A percentile compares a stretch with the other conserved stretches of the same genome.
phyloP scores from a whole-genome alignment of 805 yeast genomes.

The Saccharomycopsis amapae region DNA sequence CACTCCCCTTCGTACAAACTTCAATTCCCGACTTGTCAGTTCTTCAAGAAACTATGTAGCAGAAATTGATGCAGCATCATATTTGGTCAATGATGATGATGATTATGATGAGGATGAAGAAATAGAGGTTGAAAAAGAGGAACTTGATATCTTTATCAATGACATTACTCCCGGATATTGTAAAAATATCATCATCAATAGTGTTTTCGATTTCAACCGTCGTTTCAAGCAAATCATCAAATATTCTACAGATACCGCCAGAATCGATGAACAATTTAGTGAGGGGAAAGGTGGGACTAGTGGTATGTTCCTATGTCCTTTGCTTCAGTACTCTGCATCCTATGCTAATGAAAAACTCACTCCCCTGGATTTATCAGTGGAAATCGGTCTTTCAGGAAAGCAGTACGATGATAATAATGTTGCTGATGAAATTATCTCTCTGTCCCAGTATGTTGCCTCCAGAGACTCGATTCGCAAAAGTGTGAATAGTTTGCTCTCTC shows the following conservation, averaged over 20 bases:
- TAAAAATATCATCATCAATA: constrained; percentile 14
- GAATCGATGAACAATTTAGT: too few relatives aligned
- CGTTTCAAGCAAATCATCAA: constrained; percentile 15
- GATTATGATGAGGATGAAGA: neutral
- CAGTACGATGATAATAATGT: too few relatives aligned
- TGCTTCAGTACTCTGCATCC: neutral
- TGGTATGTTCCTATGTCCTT: neutral
- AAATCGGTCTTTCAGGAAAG: too few relatives aligned
- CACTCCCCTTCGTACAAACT: too few relatives aligned
- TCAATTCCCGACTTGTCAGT: too few relatives aligned
- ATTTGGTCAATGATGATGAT: too few relatives aligned
- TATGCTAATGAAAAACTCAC: too few relatives aligned
- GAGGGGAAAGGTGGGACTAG: neutral
- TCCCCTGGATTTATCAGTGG: too few relatives aligned
- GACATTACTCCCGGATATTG: constrained; percentile 19
- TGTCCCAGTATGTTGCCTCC: neutral
- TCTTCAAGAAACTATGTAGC: too few relatives aligned
- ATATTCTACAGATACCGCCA: too few relatives aligned
- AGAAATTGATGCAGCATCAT: too few relatives aligned
- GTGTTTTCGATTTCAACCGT: constrained; percentile 3
- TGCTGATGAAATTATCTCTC: too few relatives aligned
- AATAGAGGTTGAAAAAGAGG: constrained; percentile 1
- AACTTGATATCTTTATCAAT: constrained; percentile 14
- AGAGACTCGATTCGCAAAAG: constrained; percentile 5
- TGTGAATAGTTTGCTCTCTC: neutral